phyloP scores from a whole-genome alignment of 768 basidiomycete species.

The Leccinum arenicola region DNA sequence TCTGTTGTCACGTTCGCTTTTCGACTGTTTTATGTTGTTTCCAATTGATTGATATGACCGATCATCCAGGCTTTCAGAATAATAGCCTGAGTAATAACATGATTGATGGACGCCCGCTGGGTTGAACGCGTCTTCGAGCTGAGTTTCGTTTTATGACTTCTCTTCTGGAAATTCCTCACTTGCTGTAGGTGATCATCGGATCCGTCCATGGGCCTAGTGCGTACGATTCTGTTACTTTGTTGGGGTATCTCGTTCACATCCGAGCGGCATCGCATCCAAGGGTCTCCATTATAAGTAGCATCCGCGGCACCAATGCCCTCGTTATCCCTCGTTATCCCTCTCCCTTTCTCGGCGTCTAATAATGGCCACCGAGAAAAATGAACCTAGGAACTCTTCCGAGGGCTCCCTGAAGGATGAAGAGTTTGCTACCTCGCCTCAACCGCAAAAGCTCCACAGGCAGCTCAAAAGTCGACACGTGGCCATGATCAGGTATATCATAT shows the following conservation, averaged over 20 bases:
- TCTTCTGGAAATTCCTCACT: background rate
- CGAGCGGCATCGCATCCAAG: background rate
- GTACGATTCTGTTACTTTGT: background rate
- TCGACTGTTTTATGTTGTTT: background rate
- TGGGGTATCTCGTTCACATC: background rate
- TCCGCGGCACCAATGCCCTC: background rate
- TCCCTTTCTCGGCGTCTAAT: background rate
- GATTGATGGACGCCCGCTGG: no score
- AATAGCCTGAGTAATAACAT: no score
- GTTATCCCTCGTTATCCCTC: background rate
- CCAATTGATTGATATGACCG: background rate
- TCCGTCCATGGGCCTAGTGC: background rate
- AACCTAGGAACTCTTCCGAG: constrained; percentile 5
- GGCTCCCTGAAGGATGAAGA: constrained; percentile 25
- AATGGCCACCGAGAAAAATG: constrained; percentile 25
- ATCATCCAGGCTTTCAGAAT: background rate
- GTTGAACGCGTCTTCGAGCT: background rate
- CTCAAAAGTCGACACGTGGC: constrained; percentile 78
- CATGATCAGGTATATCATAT: constrained; percentile 62
- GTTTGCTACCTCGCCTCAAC: background rate
- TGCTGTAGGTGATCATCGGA: background rate
- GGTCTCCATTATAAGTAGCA: background rate
- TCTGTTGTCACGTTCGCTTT: background rate
- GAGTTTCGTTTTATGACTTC: background rate
- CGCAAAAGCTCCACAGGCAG: constrained; percentile 47